Conservation (phyloP, 2,329 filamentous ascomycete species). For the Claviceps sp. region DNA sequence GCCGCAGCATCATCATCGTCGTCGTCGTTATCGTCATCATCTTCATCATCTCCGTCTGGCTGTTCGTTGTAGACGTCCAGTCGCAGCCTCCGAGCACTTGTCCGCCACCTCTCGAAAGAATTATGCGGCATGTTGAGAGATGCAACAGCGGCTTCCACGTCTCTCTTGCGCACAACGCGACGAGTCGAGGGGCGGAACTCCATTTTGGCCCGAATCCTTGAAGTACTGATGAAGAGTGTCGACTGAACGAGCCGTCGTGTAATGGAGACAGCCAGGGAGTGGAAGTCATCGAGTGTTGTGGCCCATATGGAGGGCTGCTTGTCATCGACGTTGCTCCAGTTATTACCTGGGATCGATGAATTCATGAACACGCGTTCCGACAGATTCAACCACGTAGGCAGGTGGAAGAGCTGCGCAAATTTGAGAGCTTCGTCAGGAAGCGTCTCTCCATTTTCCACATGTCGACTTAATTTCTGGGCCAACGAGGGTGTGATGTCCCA, state of each 20-base stretch:
- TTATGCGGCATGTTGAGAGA: conserved; percentile 30
- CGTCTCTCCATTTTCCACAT: conserved; percentile 1
- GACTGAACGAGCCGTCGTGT: conserved; percentile 59
- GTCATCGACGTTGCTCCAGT: conserved; percentile 52
- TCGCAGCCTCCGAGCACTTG: conserved; percentile 33
- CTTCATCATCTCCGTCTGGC: conserved; percentile 10
- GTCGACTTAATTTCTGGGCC: conserved; percentile 17
- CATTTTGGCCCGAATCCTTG: conserved; percentile 44
- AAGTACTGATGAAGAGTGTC: conserved; percentile 55
- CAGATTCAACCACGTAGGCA: conserved; percentile 47
- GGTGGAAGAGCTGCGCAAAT: conserved; percentile 43
- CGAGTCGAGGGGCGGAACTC: conserved; percentile 16
- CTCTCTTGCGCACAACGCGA: conserved; percentile 25
- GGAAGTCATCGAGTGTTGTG: conserved; percentile 64
- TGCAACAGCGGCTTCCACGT: conserved; percentile 35
- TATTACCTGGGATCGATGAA: conserved; percentile 41
- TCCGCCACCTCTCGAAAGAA: conserved; percentile 31
- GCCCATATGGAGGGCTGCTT: conserved; percentile 56
- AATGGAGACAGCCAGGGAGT: conserved; percentile 51
- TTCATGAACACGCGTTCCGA: conserved; percentile 68
- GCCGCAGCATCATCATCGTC: conserved; percentile 5
- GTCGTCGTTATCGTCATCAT: not conserved
- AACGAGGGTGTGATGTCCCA: conserved; percentile 49
- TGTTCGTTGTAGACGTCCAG: conserved; percentile 32
- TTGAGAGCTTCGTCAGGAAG: conserved; percentile 20